A percentile compares a stretch with the other conserved stretches of the same genome.
Evolutionary conservation across 2,329 filamentous ascomycete genomes (phyloP).

Genomic region (Neopestalotiopsis sp.): DNA sequence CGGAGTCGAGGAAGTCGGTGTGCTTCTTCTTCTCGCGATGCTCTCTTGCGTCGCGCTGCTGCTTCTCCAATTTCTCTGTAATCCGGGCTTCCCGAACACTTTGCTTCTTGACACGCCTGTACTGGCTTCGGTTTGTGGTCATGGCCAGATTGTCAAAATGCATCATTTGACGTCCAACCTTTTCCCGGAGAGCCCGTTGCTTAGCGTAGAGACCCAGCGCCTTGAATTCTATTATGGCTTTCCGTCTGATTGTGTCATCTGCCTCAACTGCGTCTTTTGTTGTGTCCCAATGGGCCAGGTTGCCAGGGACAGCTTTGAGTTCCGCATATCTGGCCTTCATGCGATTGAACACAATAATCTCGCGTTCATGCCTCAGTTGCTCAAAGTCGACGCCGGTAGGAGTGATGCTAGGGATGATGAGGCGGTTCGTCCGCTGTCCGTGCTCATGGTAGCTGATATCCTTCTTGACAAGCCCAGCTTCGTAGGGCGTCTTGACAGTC

Average conservation of each 20-base stretch:
- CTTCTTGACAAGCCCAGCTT: slow-evolving; percentile 54
- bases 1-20: slow-evolving; percentile 85
- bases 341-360: slow-evolving; percentile 87
- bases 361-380: slow-evolving; percentile 82
- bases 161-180: slow-evolving; percentile 89
- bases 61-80: slow-evolving; percentile 98
- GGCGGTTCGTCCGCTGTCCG: slow-evolving; percentile 73
- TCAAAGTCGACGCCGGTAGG: slow-evolving; percentile 89
- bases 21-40: slow-evolving; percentile 98
- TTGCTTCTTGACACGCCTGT: slow-evolving; percentile 96
- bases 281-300: slow-evolving; percentile 86
- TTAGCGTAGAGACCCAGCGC: slow-evolving; percentile 86
- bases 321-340: slow-evolving; percentile 86
- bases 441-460: slow-evolving; percentile 83
- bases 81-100: slow-evolving; percentile 93
- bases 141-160: slow-evolving; percentile 95
- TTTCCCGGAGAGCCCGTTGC: slow-evolving; percentile 83
- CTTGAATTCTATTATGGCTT: slow-evolving; percentile 95
- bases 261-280: slow-evolving; percentile 69
- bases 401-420: slow-evolving; percentile 85
- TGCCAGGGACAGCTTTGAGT: slow-evolving; percentile 81
- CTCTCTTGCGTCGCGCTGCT: slow-evolving; percentile 95
- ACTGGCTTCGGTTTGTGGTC: slow-evolving; percentile 90
- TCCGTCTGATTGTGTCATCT: slow-evolving; percentile 84
- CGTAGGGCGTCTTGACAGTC: slow-evolving; percentile 77